A percentile compares a stretch with the other conserved stretches of the same genome.
These are phyloP conservation scores for Aspergillus coremiiformis DNA, from an alignment of 495 filamentous ascomycete genomes.

Conservation along the genomic window DNA sequence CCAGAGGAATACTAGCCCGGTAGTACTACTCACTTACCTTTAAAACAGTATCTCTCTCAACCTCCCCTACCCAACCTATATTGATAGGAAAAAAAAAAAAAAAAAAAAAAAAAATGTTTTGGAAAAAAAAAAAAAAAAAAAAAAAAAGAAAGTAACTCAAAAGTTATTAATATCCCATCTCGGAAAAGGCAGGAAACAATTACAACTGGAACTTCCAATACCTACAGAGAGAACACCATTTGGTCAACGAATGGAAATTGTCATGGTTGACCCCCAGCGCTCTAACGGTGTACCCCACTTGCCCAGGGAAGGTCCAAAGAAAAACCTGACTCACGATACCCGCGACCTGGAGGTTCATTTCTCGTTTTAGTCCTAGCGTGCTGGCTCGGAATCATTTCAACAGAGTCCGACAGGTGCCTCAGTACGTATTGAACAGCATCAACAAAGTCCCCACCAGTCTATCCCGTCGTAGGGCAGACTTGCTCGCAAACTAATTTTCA, in stretches of 20 bases:
- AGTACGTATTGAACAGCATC: too few relatives aligned
- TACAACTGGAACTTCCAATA: too few relatives aligned
- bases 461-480: background rate
- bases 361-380: background rate
- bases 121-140: background rate
- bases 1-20: too few relatives aligned
- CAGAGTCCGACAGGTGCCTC: background rate
- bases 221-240: too few relatives aligned
- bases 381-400: background rate
- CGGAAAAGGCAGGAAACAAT: too few relatives aligned
- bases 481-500: background rate
- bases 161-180: background rate
- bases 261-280: background rate
- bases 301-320: slow-evolving; percentile 1
- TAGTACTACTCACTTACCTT: too few relatives aligned
- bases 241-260: slow-evolving; percentile 4
- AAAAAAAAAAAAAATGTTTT: background rate
- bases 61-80: background rate
- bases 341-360: slow-evolving; percentile 2
- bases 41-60: too few relatives aligned
- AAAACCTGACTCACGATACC: too few relatives aligned
- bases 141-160: background rate
- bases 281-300: slow-evolving; percentile 2
- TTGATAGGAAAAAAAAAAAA: background rate
- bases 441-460: too few relatives aligned